A percentile compares a stretch with the other conserved stretches of the same genome.
These are phyloP conservation scores for Sporothrix pseudoabietina DNA, from an alignment of 2,329 filamentous ascomycete genomes.

Conservation along the genomic window DNA sequence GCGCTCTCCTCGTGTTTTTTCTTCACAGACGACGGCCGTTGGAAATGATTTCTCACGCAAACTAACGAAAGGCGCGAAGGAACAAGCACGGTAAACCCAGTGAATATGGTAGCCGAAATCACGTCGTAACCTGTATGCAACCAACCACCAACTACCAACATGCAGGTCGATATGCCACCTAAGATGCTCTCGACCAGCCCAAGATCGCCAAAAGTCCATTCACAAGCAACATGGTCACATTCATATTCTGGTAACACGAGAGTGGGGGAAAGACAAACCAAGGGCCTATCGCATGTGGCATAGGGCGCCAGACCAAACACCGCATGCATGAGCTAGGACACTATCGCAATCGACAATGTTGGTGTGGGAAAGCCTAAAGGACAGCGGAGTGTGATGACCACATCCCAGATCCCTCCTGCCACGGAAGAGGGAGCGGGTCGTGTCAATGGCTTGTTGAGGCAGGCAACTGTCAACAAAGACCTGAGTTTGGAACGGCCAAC, in stretches of 20 bases:
- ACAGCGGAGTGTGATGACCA: not conserved
- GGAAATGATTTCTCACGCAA: not conserved
- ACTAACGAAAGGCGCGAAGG: not conserved
- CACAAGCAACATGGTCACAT: constrained; percentile 5
- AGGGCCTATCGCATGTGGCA: not conserved
- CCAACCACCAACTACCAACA: not conserved
- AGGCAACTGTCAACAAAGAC: not conserved
- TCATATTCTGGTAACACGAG: not conserved
- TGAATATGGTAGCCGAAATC: not conserved
- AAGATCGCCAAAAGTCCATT: not conserved
- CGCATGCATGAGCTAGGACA: not conserved
- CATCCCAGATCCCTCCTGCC: not conserved
- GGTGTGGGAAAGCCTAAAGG: not conserved
- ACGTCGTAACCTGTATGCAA: not conserved
- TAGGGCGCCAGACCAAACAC: constrained; percentile 1
- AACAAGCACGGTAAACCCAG: not conserved
- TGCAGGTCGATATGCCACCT: not conserved
- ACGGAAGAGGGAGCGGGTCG: not conserved
- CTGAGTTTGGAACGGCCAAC: not conserved
- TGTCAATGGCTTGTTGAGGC: not conserved
- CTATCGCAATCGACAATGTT: not conserved
- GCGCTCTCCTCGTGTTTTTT: too few relatives aligned
- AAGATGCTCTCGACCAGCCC: not conserved
- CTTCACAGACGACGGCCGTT: too few relatives aligned
- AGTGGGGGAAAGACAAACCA: not conserved